Evolutionary conservation across 768 basidiomycete species (phyloP), one percentile per base, ranked within the genome.

Genomic region (Chalciporus chontae): DNA sequence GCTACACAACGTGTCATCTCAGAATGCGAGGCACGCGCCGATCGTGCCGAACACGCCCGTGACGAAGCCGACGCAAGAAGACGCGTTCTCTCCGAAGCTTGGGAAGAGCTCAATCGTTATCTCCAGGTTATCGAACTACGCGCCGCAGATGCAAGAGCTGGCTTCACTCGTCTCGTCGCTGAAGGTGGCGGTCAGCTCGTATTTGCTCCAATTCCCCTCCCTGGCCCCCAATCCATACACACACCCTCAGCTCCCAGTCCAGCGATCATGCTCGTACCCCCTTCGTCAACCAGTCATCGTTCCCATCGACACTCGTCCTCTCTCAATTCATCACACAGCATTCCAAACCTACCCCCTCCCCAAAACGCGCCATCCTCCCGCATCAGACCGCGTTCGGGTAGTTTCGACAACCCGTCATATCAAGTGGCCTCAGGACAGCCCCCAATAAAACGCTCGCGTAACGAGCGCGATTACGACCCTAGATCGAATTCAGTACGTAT

Each of bases 31-130:
- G 69, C 73, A 24, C 79, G 80, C 45, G 69, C 74, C 2, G 67
- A 71, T 31, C 69, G 70, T 45, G 79, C 79, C 3, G 81, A 84
- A 61, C 60, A 64, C 24, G 76, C 73, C 4, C 71, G 78, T 44
- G 82, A 84, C 58, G 82, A 84, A 10, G 74, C 77, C 0, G 76
- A 80, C 27, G 73, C 76, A 0, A 71, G 78, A 11, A 59, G 73
- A 50, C 69, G 69, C 45, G 64, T 71, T 48, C 50, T 81, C 32
- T 63, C 71, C 19, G 77, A 81, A 17, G 68, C 69, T 21, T 85
- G 82, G 81, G 42, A 58, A 1, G 73, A 77, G 49, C 70, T 83
- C 54, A 75, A 76, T 21, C 70, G 71, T 31, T 77, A 77, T 56
- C 70, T 85, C 42, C 55, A 55, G 18, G 57, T 66, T 44, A 48